These are phyloP conservation scores for Botrytis porri DNA, from an alignment of 2,329 filamentous ascomycete species.

Conservation along the genomic window DNA sequence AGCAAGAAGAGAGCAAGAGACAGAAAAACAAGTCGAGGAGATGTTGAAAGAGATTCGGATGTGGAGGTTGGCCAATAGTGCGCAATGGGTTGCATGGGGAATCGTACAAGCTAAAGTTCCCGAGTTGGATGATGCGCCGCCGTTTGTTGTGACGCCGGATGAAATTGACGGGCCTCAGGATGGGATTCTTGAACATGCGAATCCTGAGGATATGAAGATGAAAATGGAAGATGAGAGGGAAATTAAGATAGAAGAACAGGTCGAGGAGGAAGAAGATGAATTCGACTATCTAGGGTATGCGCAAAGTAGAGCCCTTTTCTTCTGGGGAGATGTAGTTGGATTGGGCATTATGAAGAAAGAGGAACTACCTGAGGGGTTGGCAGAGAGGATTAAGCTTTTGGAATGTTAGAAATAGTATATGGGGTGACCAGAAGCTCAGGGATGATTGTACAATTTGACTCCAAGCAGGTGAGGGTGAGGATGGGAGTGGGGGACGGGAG, in stretches of 20 bases:
- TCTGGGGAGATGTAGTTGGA: constrained; percentile 85
- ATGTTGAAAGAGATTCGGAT: constrained; percentile 76
- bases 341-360: constrained; percentile 72
- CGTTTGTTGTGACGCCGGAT: neutral
- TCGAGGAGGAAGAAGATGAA: constrained; percentile 55
- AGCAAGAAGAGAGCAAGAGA: constrained; percentile 57
- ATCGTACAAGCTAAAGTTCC: constrained; percentile 90
- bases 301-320: constrained; percentile 85
- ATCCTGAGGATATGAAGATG: neutral
- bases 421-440: too few relatives aligned
- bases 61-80: constrained; percentile 85
- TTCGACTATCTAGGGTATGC: constrained; percentile 94
- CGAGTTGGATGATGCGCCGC: constrained; percentile 47
- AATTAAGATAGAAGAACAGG: constrained; percentile 29
- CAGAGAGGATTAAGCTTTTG: constrained; percentile 64
- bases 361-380: constrained; percentile 70
- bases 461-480: neutral
- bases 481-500: neutral
- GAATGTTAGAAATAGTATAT: constrained; percentile 48
- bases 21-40: constrained; percentile 65
- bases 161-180: constrained; percentile 15
- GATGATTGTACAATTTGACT: neutral
- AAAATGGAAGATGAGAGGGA: constrained; percentile 12
- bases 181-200: neutral
- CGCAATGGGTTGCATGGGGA: constrained; percentile 93